phyloP scores from a whole-genome alignment of 805 yeast genomes.

The Cyberlindnera euphorbiae region DNA sequence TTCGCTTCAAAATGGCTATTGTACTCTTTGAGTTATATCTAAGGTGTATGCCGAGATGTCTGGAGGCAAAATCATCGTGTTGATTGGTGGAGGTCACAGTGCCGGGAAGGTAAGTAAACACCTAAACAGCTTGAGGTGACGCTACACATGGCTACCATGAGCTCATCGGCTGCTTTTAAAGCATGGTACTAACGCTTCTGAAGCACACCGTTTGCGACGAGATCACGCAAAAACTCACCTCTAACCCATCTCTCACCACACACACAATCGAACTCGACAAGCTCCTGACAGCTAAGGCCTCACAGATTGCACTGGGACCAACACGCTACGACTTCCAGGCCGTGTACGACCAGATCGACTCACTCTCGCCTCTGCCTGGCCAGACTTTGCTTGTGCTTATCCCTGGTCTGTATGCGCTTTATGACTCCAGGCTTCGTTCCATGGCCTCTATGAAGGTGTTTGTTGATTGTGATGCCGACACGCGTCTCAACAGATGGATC shows the following conservation, averaged over 20 bases:
- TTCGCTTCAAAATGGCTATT: too few relatives aligned
- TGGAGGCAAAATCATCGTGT: constrained; percentile 29
- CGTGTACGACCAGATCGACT: constrained; percentile 18
- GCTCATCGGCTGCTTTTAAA: too few relatives aligned
- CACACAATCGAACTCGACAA: constrained; percentile 41
- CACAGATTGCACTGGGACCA: constrained; percentile 7
- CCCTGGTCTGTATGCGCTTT: constrained; percentile 78
- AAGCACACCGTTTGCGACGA: constrained; percentile 29
- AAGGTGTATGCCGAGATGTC: too few relatives aligned
- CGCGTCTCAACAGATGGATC: constrained; percentile 77
- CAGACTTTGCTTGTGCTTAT: constrained; percentile 41
- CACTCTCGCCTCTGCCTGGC: neutral
- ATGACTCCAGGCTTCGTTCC: constrained; percentile 49
- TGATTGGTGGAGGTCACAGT: constrained; percentile 61
- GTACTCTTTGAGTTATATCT: too few relatives aligned
- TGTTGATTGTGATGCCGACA: constrained; percentile 81
- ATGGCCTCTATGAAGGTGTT: constrained; percentile 65
- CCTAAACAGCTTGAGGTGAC: too few relatives aligned
- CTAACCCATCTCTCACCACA: constrained; percentile 23
- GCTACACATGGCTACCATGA: too few relatives aligned
- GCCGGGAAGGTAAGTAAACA: constrained; percentile 43
- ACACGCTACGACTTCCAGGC: constrained; percentile 28
- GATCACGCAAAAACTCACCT: constrained; percentile 30
- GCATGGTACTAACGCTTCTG: neutral
- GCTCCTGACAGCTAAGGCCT: constrained; percentile 25